phyloP scores from a whole-genome alignment of 2,329 filamentous ascomycete species.

The Arthrobotrys sphaeroides region DNA sequence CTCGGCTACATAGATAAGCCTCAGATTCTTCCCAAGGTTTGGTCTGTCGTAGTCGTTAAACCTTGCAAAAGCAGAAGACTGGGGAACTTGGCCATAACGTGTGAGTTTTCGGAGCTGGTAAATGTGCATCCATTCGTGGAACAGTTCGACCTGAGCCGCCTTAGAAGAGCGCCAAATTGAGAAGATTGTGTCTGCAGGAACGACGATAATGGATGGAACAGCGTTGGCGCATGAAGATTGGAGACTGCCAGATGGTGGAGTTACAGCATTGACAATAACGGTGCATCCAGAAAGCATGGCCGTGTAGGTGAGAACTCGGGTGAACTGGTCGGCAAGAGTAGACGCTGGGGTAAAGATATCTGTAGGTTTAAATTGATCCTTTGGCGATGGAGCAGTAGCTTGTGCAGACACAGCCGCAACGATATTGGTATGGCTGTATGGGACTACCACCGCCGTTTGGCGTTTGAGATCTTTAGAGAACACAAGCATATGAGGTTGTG shows the following conservation, averaged over 20 bases:
- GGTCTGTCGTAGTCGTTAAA: conserved; percentile 71
- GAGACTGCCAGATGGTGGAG: conserved; percentile 76
- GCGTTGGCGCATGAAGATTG: conserved; percentile 76
- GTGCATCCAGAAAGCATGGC: conserved; percentile 87
- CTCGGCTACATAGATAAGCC: conserved; percentile 82
- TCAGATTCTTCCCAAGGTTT: conserved; percentile 75
- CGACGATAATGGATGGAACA: conserved; percentile 82
- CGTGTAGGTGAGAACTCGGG: conserved; percentile 79
- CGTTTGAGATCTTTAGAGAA: conserved; percentile 58
- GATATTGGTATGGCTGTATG: conserved; percentile 83
- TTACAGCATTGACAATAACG: conserved; percentile 87
- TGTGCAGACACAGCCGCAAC: conserved; percentile 84
- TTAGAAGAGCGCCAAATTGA: conserved; percentile 73
- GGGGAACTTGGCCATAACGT: conserved; percentile 77
- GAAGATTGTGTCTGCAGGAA: conserved; percentile 77
- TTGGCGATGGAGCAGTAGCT: conserved; percentile 76
- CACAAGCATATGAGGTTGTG: conserved; percentile 48
- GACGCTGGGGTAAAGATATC: conserved; percentile 89
- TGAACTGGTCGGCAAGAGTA: conserved; percentile 79
- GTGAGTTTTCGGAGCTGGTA: conserved; percentile 75
- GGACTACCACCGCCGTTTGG: conserved; percentile 74
- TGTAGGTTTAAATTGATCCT: conserved; percentile 75
- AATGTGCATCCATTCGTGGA: conserved; percentile 75
- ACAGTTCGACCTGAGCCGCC: conserved; percentile 69
- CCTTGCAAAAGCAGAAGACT: conserved; percentile 70